Evolutionary conservation across 176 grass and related monocot genomes (phyloP).

Genomic region (barley (Hordeum vulgare)): DNA sequence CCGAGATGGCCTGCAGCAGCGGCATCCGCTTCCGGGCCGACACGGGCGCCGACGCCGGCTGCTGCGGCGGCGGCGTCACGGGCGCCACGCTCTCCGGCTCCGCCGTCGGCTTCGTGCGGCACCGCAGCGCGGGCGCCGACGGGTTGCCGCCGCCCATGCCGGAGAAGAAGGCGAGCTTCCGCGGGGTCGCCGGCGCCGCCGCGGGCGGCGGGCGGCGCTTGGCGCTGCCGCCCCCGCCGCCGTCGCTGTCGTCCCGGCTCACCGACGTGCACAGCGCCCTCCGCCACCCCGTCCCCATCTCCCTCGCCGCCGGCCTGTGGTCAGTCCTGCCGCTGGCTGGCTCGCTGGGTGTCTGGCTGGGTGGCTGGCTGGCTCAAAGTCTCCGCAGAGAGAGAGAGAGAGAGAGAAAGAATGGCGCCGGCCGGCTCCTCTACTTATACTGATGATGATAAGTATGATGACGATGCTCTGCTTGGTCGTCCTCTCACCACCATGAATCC

Average conservation of each 20-base stretch:
- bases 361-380: background rate
- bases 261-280: slow-evolving; percentile 91
- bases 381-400: background rate
- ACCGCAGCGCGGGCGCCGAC: slow-evolving; percentile 27
- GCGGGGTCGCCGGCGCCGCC: slow-evolving; percentile 13
- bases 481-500: background rate
- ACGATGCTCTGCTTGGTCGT: background rate
- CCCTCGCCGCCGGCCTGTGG: background rate
- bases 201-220: slow-evolving; percentile 14
- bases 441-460: no score
- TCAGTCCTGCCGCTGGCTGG: background rate
- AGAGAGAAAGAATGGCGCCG: background rate
- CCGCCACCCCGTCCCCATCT: slow-evolving; percentile 84
- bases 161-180: slow-evolving; percentile 75
- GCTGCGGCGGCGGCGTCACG: background rate
- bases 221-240: background rate
- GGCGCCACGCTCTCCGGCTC: slow-evolving; percentile 18
- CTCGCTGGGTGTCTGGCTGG: rapidly evolving
- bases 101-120: slow-evolving; percentile 39
- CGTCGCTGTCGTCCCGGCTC: slow-evolving; percentile 32
- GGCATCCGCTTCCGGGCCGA: slow-evolving; percentile 23
- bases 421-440: background rate
- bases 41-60: background rate
- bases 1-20: slow-evolving; percentile 57
- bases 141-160: slow-evolving; percentile 12